These are phyloP conservation scores for Cenchrus fungigraminus DNA, from an alignment of 176 grass and related monocot genomes.

Conservation along the genomic window DNA sequence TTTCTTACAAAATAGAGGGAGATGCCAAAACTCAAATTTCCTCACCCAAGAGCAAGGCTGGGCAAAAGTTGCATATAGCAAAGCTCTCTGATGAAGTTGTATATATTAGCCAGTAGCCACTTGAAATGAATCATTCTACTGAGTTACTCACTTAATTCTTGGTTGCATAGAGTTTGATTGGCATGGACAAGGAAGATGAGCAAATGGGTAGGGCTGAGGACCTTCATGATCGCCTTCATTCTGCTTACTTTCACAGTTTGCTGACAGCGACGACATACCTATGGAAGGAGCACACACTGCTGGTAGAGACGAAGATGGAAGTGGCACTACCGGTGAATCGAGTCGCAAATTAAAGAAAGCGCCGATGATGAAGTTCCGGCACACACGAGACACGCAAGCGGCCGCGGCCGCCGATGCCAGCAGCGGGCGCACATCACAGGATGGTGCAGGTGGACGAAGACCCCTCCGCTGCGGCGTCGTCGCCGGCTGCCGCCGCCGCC, in stretches of 20 bases:
- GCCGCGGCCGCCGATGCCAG: no score
- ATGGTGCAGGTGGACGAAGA: no score
- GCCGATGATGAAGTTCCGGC: not conserved
- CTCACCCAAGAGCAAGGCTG: no score
- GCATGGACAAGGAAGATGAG: slow-evolving; percentile 82
- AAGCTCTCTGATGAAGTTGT: not conserved
- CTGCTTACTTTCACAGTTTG: slow-evolving; percentile 63
- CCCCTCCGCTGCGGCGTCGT: no score
- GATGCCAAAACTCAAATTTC: not conserved
- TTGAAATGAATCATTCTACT: slow-evolving; percentile 21
- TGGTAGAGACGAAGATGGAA: slow-evolving; percentile 30
- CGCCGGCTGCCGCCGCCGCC: no score
- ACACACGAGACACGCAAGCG: no score
- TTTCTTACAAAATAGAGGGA: not conserved
- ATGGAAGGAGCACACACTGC: slow-evolving; percentile 26
- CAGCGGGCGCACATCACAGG: no score
- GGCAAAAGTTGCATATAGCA: not conserved
- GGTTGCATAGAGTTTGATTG: slow-evolving; percentile 73
- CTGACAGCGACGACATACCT: slow-evolving; percentile 33
- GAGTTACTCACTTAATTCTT: not conserved
- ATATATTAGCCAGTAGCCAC: not conserved
- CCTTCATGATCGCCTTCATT: slow-evolving; percentile 55
- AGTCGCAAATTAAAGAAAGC: slow-evolving; percentile 21
- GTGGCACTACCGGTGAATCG: slow-evolving; percentile 37
- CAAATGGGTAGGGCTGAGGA: slow-evolving; percentile 57